A percentile compares a stretch with the other conserved stretches of the same genome.
phyloP scores from a whole-genome alignment of 129 eudicot genomes.

The Heracleum sosnowskyi region DNA sequence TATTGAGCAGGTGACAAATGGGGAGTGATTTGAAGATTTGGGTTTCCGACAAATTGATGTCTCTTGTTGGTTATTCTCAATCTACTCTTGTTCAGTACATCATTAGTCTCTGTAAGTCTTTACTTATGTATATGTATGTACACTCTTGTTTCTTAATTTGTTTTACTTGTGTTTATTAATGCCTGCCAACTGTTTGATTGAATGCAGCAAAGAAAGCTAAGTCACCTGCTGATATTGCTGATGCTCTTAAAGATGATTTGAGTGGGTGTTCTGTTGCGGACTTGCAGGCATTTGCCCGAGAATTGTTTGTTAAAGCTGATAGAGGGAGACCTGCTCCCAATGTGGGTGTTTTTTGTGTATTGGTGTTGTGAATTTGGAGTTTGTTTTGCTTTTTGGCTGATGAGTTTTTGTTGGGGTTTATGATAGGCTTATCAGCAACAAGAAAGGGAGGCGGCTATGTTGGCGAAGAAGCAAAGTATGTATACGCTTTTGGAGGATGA shows the following conservation, averaged over 20 bases:
- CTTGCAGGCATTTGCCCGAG: conserved; percentile 53
- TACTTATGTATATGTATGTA: not conserved
- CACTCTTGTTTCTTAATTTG: not conserved
- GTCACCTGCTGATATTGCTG: conserved; percentile 54
- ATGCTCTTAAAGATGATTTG: conserved; percentile 41
- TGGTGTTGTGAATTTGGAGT: not conserved
- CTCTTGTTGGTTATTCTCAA: conserved; percentile 81
- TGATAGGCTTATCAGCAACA: conserved; percentile 60
- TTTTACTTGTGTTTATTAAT: not conserved
- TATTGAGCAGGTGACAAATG: conserved; percentile 20
- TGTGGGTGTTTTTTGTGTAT: conserved; percentile 31
- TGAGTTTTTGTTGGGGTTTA: conserved; percentile 2
- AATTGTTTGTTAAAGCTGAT: conserved; percentile 57
- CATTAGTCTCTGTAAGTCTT: conserved; percentile 56
- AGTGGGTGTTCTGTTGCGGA: conserved; percentile 52
- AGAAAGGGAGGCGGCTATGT: conserved; percentile 78
- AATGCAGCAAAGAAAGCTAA: conserved; percentile 80
- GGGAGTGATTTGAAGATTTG: conserved; percentile 71
- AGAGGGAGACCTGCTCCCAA: conserved; percentile 49
- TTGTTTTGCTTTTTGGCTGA: not conserved
- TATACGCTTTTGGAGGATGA: conserved; percentile 84
- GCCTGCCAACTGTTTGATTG: not conserved
- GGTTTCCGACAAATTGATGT: conserved; percentile 82
- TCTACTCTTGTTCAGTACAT: conserved; percentile 75
- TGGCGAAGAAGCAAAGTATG: conserved; percentile 68